A percentile compares a stretch with the other conserved stretches of the same genome.
Evolutionary conservation across 805 yeast species (phyloP).

Genomic region (Kazachstania psychrophila): DNA sequence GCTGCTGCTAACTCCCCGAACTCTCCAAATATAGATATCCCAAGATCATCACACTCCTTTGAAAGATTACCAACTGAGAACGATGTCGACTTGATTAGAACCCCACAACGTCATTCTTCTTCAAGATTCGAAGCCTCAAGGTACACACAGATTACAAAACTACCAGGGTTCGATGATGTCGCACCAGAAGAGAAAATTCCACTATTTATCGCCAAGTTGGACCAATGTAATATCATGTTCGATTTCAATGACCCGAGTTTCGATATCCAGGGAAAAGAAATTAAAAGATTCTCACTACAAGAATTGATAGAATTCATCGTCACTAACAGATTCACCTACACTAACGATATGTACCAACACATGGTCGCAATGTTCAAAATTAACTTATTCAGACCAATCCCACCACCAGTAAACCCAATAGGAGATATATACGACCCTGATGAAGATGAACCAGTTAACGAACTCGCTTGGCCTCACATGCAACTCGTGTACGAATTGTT

Average conservation of each 20-base stretch:
- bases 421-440: slow-evolving; percentile 97
- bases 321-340: slow-evolving; percentile 70
- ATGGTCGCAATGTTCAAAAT: slow-evolving; percentile 84
- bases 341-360: slow-evolving; percentile 83
- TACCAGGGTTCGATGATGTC: slow-evolving; percentile 85
- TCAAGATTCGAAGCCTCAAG: slow-evolving; percentile 80
- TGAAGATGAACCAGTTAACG: slow-evolving; percentile 96
- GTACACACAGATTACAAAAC: slow-evolving; percentile 55
- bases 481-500: slow-evolving; percentile 92
- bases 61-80: slow-evolving; percentile 46
- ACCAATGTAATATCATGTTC: slow-evolving; percentile 89
- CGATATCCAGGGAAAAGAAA: slow-evolving; percentile 87
- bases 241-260: slow-evolving; percentile 90
- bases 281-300: slow-evolving; percentile 76
- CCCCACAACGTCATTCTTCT: slow-evolving; percentile 87
- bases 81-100: slow-evolving; percentile 71
- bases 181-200: slow-evolving; percentile 64
- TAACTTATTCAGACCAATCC: slow-evolving; percentile 89
- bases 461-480: slow-evolving; percentile 99
- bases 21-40: slow-evolving; percentile 23
- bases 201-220: slow-evolving; percentile 77
- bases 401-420: slow-evolving; percentile 95
- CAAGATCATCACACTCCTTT: slow-evolving; percentile 40
- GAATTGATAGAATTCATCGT: slow-evolving; percentile 85
- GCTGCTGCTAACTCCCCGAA: slow-evolving; percentile 15